A percentile compares a stretch with the other conserved stretches of the same genome.
phyloP scores from a whole-genome alignment of 2,329 filamentous ascomycete genomes.

The Curvularia verruculosa region DNA sequence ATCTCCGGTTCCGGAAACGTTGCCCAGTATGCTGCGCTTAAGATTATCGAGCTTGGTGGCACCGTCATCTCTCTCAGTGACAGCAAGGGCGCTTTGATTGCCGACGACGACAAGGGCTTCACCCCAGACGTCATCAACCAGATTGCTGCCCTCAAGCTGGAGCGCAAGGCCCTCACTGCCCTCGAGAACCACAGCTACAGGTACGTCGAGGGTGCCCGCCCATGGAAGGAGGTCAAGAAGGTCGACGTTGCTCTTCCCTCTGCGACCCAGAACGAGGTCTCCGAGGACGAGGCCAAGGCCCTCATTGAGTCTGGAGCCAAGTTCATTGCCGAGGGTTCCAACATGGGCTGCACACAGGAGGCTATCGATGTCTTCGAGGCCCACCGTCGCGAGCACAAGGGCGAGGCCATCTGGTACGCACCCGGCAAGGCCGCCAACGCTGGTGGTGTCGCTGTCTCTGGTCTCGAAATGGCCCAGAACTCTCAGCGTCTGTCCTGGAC shows the following conservation, averaged over 20 bases:
- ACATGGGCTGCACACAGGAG: slow-evolving; percentile 98
- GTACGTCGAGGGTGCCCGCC: slow-evolving; percentile 85
- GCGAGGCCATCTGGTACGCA: slow-evolving; percentile 86
- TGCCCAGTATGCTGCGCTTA: slow-evolving; percentile 95
- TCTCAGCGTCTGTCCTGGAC: slow-evolving; percentile 85
- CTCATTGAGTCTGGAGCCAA: slow-evolving; percentile 77
- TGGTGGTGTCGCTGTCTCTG: slow-evolving; percentile 95
- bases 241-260: slow-evolving; percentile 91
- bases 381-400: slow-evolving; percentile 71
- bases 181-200: slow-evolving; percentile 74
- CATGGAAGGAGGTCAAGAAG: slow-evolving; percentile 87
- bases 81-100: slow-evolving; percentile 83
- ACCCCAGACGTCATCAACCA: slow-evolving; percentile 76
- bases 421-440: slow-evolving; percentile 96
- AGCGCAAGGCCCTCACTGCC: slow-evolving; percentile 80
- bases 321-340: slow-evolving; percentile 94
- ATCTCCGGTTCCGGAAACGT: slow-evolving; percentile 98
- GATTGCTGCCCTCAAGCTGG: slow-evolving; percentile 86
- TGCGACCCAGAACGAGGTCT: slow-evolving; percentile 98
- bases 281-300: slow-evolving; percentile 82
- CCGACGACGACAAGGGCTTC: slow-evolving; percentile 73
- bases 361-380: slow-evolving; percentile 93
- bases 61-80: slow-evolving; percentile 93
- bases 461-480: slow-evolving; percentile 99
- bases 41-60: slow-evolving; percentile 93